phyloP scores from a whole-genome alignment of 192 early-diverging fungal genomes.

The Coemansia erecta region DNA sequence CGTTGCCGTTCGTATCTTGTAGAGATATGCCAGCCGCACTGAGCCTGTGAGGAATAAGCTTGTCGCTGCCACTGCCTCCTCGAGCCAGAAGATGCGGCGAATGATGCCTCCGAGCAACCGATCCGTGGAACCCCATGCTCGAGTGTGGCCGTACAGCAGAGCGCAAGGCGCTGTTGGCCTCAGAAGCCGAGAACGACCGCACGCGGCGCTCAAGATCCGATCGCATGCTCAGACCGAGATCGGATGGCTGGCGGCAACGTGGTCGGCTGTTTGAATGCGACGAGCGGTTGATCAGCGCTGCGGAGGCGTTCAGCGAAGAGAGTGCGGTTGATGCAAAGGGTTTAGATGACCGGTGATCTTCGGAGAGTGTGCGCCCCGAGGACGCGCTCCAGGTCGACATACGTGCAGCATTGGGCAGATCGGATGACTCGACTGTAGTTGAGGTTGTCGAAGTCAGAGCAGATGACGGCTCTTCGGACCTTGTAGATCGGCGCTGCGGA shows the following conservation, averaged over 20 bases:
- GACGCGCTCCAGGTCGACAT: slow-evolving; percentile 55
- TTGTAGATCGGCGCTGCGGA: slow-evolving; percentile 4
- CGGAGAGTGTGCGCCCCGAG: slow-evolving; percentile 39
- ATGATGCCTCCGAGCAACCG: slow-evolving; percentile 26
- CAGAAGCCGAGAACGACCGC: slow-evolving; percentile 50
- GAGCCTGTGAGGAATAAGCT: slow-evolving; percentile 22
- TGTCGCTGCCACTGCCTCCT: slow-evolving; percentile 29
- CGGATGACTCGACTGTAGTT: slow-evolving; percentile 8
- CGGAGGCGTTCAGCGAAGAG: slow-evolving; percentile 30
- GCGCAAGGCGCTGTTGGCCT: slow-evolving; percentile 12
- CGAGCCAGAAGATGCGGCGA: slow-evolving; percentile 37
- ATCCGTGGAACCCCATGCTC: slow-evolving; percentile 47
- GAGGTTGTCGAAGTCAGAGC: slow-evolving; percentile 1
- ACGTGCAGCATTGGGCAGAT: slow-evolving; percentile 23
- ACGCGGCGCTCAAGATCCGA: slow-evolving; percentile 48
- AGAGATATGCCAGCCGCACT: slow-evolving; percentile 27
- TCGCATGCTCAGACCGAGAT: slow-evolving; percentile 46
- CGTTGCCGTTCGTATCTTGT: not conserved
- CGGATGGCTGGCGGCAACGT: slow-evolving; percentile 21
- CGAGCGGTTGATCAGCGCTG: slow-evolving; percentile 25
- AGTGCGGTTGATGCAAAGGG: slow-evolving; percentile 31
- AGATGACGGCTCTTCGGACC: not conserved
- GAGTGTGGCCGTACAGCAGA: slow-evolving; percentile 35
- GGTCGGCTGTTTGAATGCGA: slow-evolving; percentile 1
- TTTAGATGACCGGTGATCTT: slow-evolving; percentile 24